Evolutionary conservation across 257 asterid species (phyloP), one percentile per base, ranked within the genome.

Genomic region (Pogostemon cablin): DNA sequence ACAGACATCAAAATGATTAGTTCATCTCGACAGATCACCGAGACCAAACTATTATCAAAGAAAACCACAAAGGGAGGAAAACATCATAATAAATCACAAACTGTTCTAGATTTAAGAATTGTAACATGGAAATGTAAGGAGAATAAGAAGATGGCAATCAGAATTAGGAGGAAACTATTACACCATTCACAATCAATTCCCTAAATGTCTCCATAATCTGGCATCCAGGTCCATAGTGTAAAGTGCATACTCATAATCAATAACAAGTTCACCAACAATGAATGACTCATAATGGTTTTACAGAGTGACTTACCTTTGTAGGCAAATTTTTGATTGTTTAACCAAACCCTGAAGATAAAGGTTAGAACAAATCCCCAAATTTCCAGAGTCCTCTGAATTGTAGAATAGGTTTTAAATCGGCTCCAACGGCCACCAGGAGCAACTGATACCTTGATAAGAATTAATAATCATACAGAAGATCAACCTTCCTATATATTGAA

Each of bases 341-440:
- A 56, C 99, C 99, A 95, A 77, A 79, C 88, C 80, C 75, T 88
- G 75, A 95, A 95, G 70, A 91, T 7, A 75, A 95, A 91, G 64
- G 86, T 91, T 20, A 95, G 78, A 69, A 95, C 95, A 82, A 84
- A 89, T 67, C 96, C 98, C 99, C 99, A 95, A 76, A 95, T 95
- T 75, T 95, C 99, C 81, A 95, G 73, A 56, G 96, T 88, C 80
- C 99, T 89, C 75, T 95, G 98, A 69, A 95, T 83, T 32, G 99
- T 93, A 11, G 99, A 93, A 79, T 93, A 93, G 3, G 96, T 95
- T 78, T 91, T 95, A 64, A 91, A 95, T 80, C 96, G 79, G 80
- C 82, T 86, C 99, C 99, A 95, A 39, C 98, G 95, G 47, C 99
- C 99, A 68, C 99, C 99, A 69, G 98, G 98, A 37, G 92, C 78